A percentile compares a stretch with the other conserved stretches of the same genome.
Evolutionary conservation across 2,329 filamentous ascomycete species (phyloP).

Genomic region (Stagonosporopsis cucurbitacearum): DNA sequence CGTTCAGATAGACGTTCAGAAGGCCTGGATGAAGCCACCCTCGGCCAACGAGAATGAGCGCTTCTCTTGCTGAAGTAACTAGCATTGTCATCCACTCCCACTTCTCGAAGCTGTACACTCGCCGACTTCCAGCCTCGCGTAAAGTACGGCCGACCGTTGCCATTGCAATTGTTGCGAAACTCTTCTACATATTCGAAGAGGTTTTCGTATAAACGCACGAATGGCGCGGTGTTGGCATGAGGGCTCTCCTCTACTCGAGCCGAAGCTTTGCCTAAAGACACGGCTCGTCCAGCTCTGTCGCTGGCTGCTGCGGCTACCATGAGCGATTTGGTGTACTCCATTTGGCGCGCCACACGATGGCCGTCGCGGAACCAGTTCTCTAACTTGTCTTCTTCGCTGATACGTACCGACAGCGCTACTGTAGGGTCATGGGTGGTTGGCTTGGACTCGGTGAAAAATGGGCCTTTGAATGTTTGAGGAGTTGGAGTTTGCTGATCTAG

Average conservation of each 20-base stretch:
- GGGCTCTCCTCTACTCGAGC: not conserved
- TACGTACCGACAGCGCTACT: constrained; percentile 28
- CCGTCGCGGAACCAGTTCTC: constrained; percentile 51
- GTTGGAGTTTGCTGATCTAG: constrained; percentile 36
- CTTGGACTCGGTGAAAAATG: constrained; percentile 45
- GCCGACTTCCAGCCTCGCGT: constrained; percentile 47
- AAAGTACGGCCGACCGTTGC: constrained; percentile 48
- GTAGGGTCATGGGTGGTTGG: constrained; percentile 39
- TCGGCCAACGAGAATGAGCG: not conserved
- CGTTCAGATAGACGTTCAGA: not conserved
- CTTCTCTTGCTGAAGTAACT: constrained; percentile 47
- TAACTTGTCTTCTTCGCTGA: constrained; percentile 46
- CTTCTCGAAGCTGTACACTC: constrained; percentile 50
- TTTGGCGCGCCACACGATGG: constrained; percentile 33
- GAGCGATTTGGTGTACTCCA: constrained; percentile 34
- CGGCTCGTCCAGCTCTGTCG: constrained; percentile 17
- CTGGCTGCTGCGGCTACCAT: constrained; percentile 26
- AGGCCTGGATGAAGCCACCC: not conserved
- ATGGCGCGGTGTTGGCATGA: constrained; percentile 43
- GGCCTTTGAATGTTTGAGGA: constrained; percentile 45
- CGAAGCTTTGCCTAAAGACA: constrained; percentile 21
- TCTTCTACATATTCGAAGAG: constrained; percentile 51
- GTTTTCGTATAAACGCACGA: constrained; percentile 53
- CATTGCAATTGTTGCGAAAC: constrained; percentile 17
- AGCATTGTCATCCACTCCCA: constrained; percentile 44